These are phyloP conservation scores for Kuraishia borneana DNA, from an alignment of 805 yeast species.

Conservation along the genomic window DNA sequence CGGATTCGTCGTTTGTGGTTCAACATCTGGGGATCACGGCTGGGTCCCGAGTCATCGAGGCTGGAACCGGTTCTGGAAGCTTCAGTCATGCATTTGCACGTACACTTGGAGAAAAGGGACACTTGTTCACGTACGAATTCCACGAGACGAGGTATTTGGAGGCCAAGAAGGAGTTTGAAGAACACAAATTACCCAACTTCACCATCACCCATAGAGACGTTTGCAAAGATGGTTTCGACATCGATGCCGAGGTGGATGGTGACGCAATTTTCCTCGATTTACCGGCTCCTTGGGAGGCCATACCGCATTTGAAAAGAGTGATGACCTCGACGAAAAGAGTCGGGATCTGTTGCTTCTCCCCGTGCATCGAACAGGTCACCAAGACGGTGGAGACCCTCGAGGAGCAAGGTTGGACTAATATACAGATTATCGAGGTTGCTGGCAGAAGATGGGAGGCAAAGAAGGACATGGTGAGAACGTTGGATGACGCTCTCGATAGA, in stretches of 20 bases:
- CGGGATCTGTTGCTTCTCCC: conserved; percentile 89
- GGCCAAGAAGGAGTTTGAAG: conserved; percentile 65
- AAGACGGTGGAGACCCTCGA: conserved; percentile 71
- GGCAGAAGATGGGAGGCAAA: conserved; percentile 84
- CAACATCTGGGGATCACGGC: conserved; percentile 69
- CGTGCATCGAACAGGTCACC: conserved; percentile 95
- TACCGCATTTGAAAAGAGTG: conserved; percentile 57
- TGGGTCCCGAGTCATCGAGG: conserved; percentile 79
- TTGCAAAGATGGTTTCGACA: conserved; percentile 73
- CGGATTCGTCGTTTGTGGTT: conserved; percentile 84
- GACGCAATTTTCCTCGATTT: conserved; percentile 79
- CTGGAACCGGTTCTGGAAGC: conserved; percentile 97
- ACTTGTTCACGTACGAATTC: conserved; percentile 78
- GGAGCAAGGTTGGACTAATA: conserved; percentile 67
- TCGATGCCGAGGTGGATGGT: conserved; percentile 40
- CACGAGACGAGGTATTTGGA: conserved; percentile 76
- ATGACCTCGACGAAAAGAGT: conserved; percentile 41
- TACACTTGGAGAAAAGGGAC: conserved; percentile 50
- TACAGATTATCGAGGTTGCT: conserved; percentile 88
- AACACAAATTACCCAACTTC: conserved; percentile 56
- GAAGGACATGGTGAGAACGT: conserved; percentile 72
- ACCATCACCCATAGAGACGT: conserved; percentile 84
- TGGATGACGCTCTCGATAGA: conserved; percentile 72
- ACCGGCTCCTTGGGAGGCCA: conserved; percentile 97
- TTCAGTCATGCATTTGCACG: conserved; percentile 90